Evolutionary conservation across 768 basidiomycete species (phyloP).

Genomic region (Leucogyrophana mollusca): DNA sequence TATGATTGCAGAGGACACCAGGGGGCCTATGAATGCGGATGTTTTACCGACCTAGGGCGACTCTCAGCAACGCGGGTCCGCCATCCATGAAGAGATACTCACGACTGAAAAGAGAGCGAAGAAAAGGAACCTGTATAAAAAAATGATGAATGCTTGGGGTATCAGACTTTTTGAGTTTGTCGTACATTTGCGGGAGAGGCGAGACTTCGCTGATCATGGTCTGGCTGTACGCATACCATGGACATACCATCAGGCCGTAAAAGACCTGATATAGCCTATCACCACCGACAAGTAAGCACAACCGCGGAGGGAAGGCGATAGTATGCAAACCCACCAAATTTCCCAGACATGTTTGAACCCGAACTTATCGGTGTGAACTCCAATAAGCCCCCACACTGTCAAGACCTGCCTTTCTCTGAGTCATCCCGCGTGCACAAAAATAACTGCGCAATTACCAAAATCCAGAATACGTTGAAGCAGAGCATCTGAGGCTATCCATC

Average conservation of each 20-base stretch:
- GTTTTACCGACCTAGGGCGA: slow-evolving; percentile 63
- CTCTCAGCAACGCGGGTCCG: not conserved
- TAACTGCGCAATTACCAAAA: slow-evolving; percentile 44
- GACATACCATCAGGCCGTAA: slow-evolving; percentile 73
- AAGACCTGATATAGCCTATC: slow-evolving; percentile 66
- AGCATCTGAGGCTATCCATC: slow-evolving; percentile 71
- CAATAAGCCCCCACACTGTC: slow-evolving; percentile 74
- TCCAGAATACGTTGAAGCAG: slow-evolving; percentile 70
- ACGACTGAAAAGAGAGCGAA: slow-evolving; percentile 76
- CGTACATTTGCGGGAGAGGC: slow-evolving; percentile 67
- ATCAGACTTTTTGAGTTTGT: not conserved
- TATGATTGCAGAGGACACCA: slow-evolving; percentile 75
- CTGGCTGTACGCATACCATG: slow-evolving; percentile 81
- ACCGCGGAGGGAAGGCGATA: not conserved
- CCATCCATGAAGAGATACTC: slow-evolving; percentile 4
- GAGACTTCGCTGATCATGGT: slow-evolving; percentile 83
- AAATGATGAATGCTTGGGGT: not conserved
- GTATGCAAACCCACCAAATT: slow-evolving; percentile 48
- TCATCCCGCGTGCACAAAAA: not conserved
- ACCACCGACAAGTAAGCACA: not conserved
- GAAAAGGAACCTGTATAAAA: slow-evolving; percentile 55
- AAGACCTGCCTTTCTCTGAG: slow-evolving; percentile 41
- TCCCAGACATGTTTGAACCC: slow-evolving; percentile 87
- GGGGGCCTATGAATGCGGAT: slow-evolving; percentile 73
- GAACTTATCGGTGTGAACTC: slow-evolving; percentile 70